Conservation (phyloP, 2,329 filamentous ascomycete species). For the Ophiostoma ulmi region DNA sequence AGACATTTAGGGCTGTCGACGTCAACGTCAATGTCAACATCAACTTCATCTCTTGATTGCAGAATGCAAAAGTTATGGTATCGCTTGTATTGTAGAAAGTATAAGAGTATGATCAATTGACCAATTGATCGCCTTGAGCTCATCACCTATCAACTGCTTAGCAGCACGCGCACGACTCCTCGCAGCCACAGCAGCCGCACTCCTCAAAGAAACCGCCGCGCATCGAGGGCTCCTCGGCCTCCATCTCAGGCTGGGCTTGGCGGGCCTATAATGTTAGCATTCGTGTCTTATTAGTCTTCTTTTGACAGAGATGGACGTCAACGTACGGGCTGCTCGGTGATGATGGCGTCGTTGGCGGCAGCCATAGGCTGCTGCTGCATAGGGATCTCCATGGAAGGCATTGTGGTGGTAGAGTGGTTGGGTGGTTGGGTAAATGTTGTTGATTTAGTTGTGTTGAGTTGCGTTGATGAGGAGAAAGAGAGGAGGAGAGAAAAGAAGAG, state of each 20-base stretch:
- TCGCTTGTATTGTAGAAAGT: background rate
- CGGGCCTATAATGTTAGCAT: slow-evolving; percentile 24
- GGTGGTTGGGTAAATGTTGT: slow-evolving; percentile 14
- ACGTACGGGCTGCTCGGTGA: slow-evolving; percentile 34
- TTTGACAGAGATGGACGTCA: background rate
- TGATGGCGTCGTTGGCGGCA: slow-evolving; percentile 26
- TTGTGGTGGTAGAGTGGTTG: slow-evolving; percentile 26
- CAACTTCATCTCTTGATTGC: too few relatives aligned
- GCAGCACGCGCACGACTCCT: slow-evolving; percentile 33
- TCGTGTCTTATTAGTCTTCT: background rate
- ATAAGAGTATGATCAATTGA: too few relatives aligned
- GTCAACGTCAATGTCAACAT: background rate
- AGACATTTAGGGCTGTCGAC: slow-evolving; percentile 11
- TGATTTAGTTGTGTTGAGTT: background rate
- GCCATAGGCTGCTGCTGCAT: slow-evolving; percentile 35
- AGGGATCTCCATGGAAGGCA: slow-evolving; percentile 32
- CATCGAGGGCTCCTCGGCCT: slow-evolving; percentile 30
- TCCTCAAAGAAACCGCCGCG: slow-evolving; percentile 35
- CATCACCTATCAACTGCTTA: slow-evolving; percentile 23
- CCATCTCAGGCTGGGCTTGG: slow-evolving; percentile 32
- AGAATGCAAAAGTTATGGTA: background rate
- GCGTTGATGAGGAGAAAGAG: slow-evolving; percentile 2
- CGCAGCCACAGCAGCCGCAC: slow-evolving; percentile 33
- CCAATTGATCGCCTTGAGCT: background rate
- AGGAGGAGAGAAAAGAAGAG: background rate